Conservation (phyloP, 768 basidiomycete species). For the Termitomyces sp. region DNA sequence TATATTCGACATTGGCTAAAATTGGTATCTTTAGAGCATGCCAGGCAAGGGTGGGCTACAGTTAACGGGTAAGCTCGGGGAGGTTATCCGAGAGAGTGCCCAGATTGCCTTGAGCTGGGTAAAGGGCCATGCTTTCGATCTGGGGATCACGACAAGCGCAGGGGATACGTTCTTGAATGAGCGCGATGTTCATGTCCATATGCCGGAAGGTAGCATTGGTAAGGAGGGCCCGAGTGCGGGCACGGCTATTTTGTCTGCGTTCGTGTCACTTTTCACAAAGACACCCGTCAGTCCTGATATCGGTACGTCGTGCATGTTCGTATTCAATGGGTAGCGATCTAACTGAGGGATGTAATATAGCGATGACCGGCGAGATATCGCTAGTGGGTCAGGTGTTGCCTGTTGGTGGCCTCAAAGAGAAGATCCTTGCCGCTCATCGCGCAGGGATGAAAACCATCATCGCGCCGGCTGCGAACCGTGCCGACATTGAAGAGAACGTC, state of each 20-base stretch:
- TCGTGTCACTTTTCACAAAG: conserved; percentile 89
- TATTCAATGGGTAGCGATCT: not conserved
- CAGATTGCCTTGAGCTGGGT: conserved; percentile 95
- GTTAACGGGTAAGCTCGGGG: conserved; percentile 95
- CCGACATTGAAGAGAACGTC: conserved; percentile 97
- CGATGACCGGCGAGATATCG: conserved; percentile 98
- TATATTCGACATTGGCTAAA: not conserved
- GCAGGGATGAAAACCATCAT: conserved; percentile 93
- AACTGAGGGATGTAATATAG: conserved; percentile 34
- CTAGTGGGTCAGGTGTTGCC: conserved; percentile 94
- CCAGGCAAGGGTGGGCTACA: conserved; percentile 92
- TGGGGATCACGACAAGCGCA: conserved; percentile 75
- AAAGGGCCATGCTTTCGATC: conserved; percentile 82
- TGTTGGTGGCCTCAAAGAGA: conserved; percentile 94
- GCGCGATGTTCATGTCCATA: conserved; percentile 91
- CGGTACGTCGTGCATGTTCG: conserved; percentile 47
- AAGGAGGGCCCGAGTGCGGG: conserved; percentile 98
- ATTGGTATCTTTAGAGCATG: conserved; percentile 66
- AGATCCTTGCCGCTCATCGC: conserved; percentile 94
- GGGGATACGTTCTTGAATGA: conserved; percentile 81
- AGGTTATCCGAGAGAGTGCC: conserved; percentile 95
- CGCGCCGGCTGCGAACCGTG: conserved; percentile 82
- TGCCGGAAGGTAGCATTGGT: conserved; percentile 91
- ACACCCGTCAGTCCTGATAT: conserved; percentile 83
- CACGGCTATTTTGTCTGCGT: conserved; percentile 87